These are phyloP conservation scores for Takakia lepidozioides DNA, from an alignment of 225 moss, liverwort and hornwort genomes.

Conservation along the genomic window DNA sequence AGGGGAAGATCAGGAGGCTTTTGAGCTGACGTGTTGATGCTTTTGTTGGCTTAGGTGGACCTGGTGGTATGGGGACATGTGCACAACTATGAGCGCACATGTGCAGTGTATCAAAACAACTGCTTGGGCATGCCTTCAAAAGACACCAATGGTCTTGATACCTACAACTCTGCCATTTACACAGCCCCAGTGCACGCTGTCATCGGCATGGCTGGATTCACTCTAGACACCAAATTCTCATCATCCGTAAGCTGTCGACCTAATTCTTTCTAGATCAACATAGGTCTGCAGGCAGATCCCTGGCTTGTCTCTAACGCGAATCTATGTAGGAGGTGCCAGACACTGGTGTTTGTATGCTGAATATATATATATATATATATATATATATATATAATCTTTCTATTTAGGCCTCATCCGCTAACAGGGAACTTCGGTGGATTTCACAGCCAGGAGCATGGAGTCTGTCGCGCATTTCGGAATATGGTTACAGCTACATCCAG, in stretches of 20 bases:
- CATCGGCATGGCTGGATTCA: conserved; percentile 49
- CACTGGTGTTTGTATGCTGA: no score
- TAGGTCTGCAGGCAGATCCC: no score
- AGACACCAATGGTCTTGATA: conserved; percentile 26
- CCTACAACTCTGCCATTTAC: conserved; percentile 28
- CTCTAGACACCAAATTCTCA: conserved; percentile 6
- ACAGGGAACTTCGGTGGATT: not conserved
- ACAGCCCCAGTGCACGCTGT: conserved; percentile 49
- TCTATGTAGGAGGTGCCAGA: no score
- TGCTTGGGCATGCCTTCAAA: conserved; percentile 37
- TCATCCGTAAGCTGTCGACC: conserved; percentile 1
- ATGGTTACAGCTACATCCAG: conserved; percentile 32
- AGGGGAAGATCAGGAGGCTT: no score
- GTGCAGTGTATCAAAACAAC: conserved; percentile 20
- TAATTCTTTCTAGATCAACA: no score
- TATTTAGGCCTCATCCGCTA: conserved; percentile 7
- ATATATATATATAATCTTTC: no score
- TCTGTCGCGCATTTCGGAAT: conserved; percentile 27
- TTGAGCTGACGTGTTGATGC: no score
- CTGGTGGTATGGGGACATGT: conserved; percentile 55
- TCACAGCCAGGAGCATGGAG: conserved; percentile 41
- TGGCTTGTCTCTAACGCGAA: no score
- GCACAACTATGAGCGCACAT: conserved; percentile 63
- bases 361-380: no score
- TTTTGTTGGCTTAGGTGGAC: conserved; percentile 31